Conservation (phyloP, 2,329 filamentous ascomycete genomes). For the Huntiella decipiens region DNA sequence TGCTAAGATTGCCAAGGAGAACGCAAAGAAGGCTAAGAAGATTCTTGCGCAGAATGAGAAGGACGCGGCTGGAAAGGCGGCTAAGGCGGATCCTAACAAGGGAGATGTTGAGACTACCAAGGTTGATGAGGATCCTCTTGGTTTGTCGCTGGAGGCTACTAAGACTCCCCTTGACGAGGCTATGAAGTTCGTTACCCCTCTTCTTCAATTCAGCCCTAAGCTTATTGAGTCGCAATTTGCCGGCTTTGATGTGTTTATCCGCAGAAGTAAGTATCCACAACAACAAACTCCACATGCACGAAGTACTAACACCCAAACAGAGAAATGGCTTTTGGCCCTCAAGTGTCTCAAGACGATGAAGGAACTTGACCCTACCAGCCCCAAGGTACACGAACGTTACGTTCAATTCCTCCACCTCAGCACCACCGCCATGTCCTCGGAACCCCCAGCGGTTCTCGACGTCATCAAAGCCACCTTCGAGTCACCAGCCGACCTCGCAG, state of each 20-base stretch:
- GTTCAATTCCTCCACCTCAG: conserved; percentile 48
- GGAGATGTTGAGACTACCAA: conserved; percentile 55
- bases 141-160: conserved; percentile 61
- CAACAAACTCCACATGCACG: no score
- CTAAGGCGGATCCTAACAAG: conserved; percentile 73
- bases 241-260: conserved; percentile 78
- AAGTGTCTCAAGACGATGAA: conserved; percentile 63
- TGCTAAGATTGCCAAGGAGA: conserved; percentile 63
- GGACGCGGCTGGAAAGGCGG: conserved; percentile 58
- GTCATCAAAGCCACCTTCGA: conserved; percentile 41
- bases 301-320: conserved; percentile 23
- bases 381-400: conserved; percentile 57
- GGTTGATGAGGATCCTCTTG: conserved; percentile 75
- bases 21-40: conserved; percentile 74
- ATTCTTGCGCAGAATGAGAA: conserved; percentile 47
- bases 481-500: conserved; percentile 36
- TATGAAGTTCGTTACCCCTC: conserved; percentile 64
- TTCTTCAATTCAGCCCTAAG: conserved; percentile 67
- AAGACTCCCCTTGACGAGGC: conserved; percentile 68
- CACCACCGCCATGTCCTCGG: conserved; percentile 34
- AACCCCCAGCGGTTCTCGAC: conserved; percentile 46
- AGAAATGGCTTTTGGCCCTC: conserved; percentile 72
- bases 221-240: conserved; percentile 65
- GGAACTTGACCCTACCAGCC: conserved; percentile 47
- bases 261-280: conserved; percentile 45